Conservation (phyloP, 345 rosid genomes). For the Angophora floribunda region DNA sequence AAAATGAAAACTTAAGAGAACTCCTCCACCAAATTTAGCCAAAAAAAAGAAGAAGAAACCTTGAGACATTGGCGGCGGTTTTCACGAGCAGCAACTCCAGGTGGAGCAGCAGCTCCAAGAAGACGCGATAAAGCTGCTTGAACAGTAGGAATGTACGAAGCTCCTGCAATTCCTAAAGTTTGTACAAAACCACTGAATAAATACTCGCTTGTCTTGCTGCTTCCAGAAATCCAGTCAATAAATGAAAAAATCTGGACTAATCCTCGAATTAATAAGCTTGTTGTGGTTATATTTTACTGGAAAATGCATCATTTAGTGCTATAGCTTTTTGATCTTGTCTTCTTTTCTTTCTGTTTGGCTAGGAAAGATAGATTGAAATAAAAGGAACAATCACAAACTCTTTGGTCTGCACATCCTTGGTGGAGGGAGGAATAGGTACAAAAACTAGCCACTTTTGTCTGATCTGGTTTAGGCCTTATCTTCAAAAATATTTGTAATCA, state of each 20-base stretch:
- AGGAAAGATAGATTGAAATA: neutral
- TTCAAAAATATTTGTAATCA: neutral
- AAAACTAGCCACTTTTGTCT: neutral
- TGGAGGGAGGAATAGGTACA: neutral
- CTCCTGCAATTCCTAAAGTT: slow-evolving; percentile 67
- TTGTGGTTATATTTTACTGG: neutral
- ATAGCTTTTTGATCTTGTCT: neutral
- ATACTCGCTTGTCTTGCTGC: neutral
- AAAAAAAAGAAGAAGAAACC: slow-evolving; percentile 24
- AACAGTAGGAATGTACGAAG: slow-evolving; percentile 72
- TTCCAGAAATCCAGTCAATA: neutral
- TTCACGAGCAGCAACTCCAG: slow-evolving; percentile 80
- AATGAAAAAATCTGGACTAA: neutral
- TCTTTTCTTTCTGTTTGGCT: neutral
- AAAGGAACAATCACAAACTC: neutral
- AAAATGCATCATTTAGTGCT: neutral
- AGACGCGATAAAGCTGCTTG: slow-evolving; percentile 94
- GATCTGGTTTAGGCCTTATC: neutral
- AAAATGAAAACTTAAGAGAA: neutral
- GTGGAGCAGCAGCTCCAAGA: slow-evolving; percentile 88
- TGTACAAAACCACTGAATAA: neutral
- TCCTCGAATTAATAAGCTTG: neutral
- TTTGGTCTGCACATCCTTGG: neutral
- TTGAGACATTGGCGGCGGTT: slow-evolving; percentile 96
- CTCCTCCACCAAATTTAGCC: neutral